phyloP scores from a whole-genome alignment of 108 stramenopile genomes.

The Cyclotella baltica region DNA sequence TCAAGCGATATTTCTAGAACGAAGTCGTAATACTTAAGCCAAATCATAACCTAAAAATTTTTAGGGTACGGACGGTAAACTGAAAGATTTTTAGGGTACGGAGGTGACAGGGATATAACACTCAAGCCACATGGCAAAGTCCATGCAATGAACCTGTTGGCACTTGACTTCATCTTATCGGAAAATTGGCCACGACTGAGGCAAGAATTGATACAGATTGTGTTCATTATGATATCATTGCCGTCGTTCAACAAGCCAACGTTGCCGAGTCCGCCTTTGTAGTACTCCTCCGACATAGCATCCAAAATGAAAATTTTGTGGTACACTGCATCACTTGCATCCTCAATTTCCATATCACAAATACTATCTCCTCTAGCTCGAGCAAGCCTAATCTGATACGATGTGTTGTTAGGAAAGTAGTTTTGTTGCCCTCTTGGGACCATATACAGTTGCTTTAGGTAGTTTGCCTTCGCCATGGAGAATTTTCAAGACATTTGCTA shows the following conservation, averaged over 20 bases:
- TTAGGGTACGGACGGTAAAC: no score
- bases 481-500: not conserved
- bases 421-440: not conserved
- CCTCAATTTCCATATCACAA: not conserved
- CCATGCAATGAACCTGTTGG: conserved; percentile 8
- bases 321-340: not conserved
- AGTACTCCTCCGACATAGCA: conserved; percentile 13
- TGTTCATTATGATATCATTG: not conserved
- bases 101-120: not conserved
- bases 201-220: not conserved
- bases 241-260: conserved; percentile 12
- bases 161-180: conserved; percentile 15
- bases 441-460: not conserved
- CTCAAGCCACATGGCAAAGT: not conserved
- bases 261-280: not conserved
- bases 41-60: no score
- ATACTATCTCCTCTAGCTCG: no score
- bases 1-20: no score
- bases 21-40: no score
- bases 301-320: not conserved
- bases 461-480: not conserved
- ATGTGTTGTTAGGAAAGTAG: not conserved
- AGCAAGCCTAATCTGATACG: not conserved
- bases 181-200: conserved; percentile 4
- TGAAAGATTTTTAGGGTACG: no score